A percentile compares a stretch with the other conserved stretches of the same genome.
These are phyloP conservation scores for Phaeosphaeriaceae sp. DNA, from an alignment of 2,329 filamentous ascomycete species.

Conservation along the genomic window DNA sequence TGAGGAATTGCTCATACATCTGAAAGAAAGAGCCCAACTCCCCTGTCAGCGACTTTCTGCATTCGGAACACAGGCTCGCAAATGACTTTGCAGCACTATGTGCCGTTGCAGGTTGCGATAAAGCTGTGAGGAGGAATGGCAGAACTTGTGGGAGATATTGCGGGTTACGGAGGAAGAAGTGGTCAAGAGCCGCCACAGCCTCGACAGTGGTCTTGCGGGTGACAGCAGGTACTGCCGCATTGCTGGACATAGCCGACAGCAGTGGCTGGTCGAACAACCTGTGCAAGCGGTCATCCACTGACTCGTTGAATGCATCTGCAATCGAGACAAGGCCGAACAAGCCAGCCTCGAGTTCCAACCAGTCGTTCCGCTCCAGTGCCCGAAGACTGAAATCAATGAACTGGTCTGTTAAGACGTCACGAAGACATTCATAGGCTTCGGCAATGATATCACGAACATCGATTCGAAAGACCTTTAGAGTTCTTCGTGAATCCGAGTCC, in stretches of 20 bases:
- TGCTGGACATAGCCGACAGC: conserved; percentile 58
- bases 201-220: conserved; percentile 73
- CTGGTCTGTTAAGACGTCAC: conserved; percentile 54
- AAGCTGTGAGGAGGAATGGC: conserved; percentile 75
- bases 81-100: conserved; percentile 78
- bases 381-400: conserved; percentile 54
- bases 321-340: conserved; percentile 71
- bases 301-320: conserved; percentile 69
- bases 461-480: conserved; percentile 75
- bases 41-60: conserved; percentile 70
- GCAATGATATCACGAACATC: conserved; percentile 82
- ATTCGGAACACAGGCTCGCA: conserved; percentile 75
- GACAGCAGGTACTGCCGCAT: conserved; percentile 63
- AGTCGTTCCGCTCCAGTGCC: conserved; percentile 51
- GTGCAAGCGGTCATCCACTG: conserved; percentile 64
- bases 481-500: conserved; percentile 72
- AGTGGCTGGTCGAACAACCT: conserved; percentile 69
- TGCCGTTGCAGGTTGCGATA: conserved; percentile 68
- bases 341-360: conserved; percentile 60
- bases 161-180: conserved; percentile 76
- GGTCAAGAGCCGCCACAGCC: conserved; percentile 74
- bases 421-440: conserved; percentile 68
- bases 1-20: conserved; percentile 73
- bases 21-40: conserved; percentile 73
- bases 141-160: conserved; percentile 73